A percentile compares a stretch with the other conserved stretches of the same genome.
phyloP scores from a whole-genome alignment of 2,329 filamentous ascomycete species.

The Cadophora gregata region DNA sequence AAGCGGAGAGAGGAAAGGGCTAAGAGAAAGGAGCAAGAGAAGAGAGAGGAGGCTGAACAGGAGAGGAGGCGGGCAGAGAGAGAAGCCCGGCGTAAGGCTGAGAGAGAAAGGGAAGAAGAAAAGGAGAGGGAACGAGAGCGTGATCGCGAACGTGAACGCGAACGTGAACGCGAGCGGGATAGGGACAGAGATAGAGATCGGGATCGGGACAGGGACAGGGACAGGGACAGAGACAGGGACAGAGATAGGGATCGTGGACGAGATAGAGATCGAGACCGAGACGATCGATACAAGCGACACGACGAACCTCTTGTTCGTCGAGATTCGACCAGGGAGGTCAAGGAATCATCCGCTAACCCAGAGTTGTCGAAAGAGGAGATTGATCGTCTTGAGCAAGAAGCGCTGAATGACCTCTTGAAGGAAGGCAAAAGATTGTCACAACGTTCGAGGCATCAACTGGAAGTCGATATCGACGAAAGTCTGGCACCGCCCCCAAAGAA shows the following conservation, averaged over 20 bases:
- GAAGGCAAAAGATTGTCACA: constrained; percentile 42
- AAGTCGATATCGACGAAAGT: constrained; percentile 44
- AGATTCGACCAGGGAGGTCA: constrained; percentile 27
- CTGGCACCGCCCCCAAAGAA: constrained; percentile 45
- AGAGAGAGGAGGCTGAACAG: constrained; percentile 51
- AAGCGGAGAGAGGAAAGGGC: constrained; percentile 60
- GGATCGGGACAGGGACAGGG: constrained; percentile 44
- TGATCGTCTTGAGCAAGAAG: constrained; percentile 44
- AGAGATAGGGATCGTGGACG: constrained; percentile 32
- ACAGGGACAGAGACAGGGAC: constrained; percentile 40
- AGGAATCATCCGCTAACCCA: constrained; percentile 24
- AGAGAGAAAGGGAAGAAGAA: constrained; percentile 39
- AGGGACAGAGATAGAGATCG: constrained; percentile 48
- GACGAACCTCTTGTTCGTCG: constrained; percentile 34
- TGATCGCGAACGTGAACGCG: constrained; percentile 37
- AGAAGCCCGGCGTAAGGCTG: constrained; percentile 41
- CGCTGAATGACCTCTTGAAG: constrained; percentile 44
- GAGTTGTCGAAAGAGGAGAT: constrained; percentile 44
- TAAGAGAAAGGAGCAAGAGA: constrained; percentile 58
- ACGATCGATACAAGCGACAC: constrained; percentile 39
- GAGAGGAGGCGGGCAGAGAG: constrained; percentile 49
- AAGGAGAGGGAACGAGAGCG: constrained; percentile 33
- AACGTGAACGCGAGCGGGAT: constrained; percentile 46
- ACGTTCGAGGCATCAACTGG: constrained; percentile 42
- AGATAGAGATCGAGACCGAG: constrained; percentile 29